Evolutionary conservation across 176 grass and related monocot species (phyloP), one percentile per base, ranked within the genome.

Genomic region (Triticum monococcum): DNA sequence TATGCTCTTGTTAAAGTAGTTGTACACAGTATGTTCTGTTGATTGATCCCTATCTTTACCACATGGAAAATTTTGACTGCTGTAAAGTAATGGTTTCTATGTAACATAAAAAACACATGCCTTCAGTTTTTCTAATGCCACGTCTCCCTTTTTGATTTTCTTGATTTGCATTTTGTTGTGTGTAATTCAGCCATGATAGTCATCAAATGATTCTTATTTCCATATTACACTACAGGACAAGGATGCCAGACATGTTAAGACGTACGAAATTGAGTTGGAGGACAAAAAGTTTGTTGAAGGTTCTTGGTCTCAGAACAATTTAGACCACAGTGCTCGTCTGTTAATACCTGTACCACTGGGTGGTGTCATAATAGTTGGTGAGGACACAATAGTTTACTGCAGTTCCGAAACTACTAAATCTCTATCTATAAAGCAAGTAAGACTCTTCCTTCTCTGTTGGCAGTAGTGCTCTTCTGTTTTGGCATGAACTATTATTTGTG

Each of bases 291-390:
- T 94, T 85, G 87, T 85, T 45, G 89, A 94, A 73, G 89, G 92
- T 43, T 90, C 89, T 79, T 94, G 87, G 85, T 89, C 92, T 38
- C 87, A 91, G 62, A 94, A 84, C 56, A 94, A 94, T 84, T 90
- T 94, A 61, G 92, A 94, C 57, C 91, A 94, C 18, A 78, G 89
- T 66, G 89, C 92, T 41, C 72, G 81, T 79, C 79, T 94, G 79
- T 72, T 94, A 67, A 89, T 94, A 67, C 89, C 89, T 84, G 89
- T 94, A 59, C 89, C 92, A 61, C 83, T 91, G 54, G 92, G 92
- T 61, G 89, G 89, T 87, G 92, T 94, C 22, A 94, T 94, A 74
- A 89, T 94, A 61, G 87, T 94, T 38, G 89, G 92, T n/a, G 87
- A 94, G 78, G 87, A 89, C 72, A 94, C 92, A 54, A 87, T 91